Base-by-base conservation (phyloP, 2,329 filamentous ascomycete species). In the Fusarium sp. region DNA sequence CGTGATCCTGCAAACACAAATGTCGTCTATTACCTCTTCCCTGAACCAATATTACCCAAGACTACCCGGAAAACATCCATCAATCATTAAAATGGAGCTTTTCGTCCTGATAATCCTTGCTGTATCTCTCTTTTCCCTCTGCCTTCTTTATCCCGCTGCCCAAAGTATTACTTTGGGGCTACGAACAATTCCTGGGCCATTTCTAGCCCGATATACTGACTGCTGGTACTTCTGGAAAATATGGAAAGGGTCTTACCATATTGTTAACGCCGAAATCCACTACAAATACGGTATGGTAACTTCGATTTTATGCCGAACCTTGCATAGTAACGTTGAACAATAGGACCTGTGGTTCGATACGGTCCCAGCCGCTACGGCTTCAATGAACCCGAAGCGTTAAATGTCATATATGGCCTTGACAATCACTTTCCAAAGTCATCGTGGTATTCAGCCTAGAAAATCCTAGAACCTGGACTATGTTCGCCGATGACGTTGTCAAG, bases 361-460 rank as follows among this genome's bases (percentile, higher is more conserved):
- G 82, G 82, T 0, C 84, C 84, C 0, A 79, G 83, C 23, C 80
- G 85, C 15, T 86, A 85, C 60, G 84, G 81, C 30, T 76, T 87
- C 63, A 78, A 77, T 36, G 80, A 84, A 53, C 73, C 78, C 0
- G 71, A 78, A 0, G 82, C 82, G 1, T 65, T 81, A 3, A 83
- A 82, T 54, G 65, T 75, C 47, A 79, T 81, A 47, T 77, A 78
- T 56, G 74, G 75, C 10, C 62, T 71, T 5, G 73, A 73, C n/a
- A 76, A 71, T 28, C 68, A 71, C 13, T 79, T 78, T 46, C 15
- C 67, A 10, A 81, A 81, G 60, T 79, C 77, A 0, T 53, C 70
- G 0, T 80, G 78, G 77, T 81, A 81, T 36, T 27, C 62, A 0
- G 44, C 75, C 2, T 80, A 74, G 74, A 39, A 60, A 4, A 66